Evolutionary conservation across 176 grass and related monocot species (phyloP).

Genomic region (Avena insularis): DNA sequence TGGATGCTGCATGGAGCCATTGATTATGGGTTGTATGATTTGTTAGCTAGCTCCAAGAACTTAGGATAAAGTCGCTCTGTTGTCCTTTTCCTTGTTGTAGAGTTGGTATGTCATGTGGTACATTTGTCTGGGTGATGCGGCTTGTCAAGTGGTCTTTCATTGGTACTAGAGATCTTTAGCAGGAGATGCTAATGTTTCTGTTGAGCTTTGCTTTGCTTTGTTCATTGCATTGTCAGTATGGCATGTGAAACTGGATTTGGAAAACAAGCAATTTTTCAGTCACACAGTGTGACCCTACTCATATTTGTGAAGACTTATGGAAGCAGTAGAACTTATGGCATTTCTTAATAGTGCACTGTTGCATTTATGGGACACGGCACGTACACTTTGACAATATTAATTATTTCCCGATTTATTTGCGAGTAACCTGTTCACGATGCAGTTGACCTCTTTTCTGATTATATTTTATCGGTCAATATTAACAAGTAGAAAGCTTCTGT

Average conservation of each 20-base stretch:
- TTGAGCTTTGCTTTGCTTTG: background rate
- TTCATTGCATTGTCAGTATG: background rate
- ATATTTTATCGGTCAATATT: constrained; percentile 22
- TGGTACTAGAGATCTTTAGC: background rate
- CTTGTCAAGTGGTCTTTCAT: background rate
- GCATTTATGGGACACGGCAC: background rate
- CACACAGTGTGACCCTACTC: background rate
- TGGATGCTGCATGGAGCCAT: constrained; percentile 2
- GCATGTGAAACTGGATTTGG: background rate
- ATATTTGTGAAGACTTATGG: constrained; percentile 22
- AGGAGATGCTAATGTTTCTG: constrained; percentile 17
- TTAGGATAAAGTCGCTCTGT: constrained; percentile 10
- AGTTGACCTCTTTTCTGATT: constrained; percentile 22
- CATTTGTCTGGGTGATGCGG: constrained; percentile 11
- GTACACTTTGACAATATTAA: background rate
- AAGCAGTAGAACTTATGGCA: constrained; percentile 13
- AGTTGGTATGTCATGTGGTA: background rate
- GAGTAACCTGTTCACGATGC: constrained; percentile 1
- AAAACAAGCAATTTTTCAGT: constrained; percentile 17
- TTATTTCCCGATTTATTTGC: constrained; percentile 24
- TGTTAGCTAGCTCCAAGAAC: constrained; percentile 28
- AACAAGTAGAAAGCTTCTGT: background rate
- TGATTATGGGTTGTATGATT: constrained; percentile 14
- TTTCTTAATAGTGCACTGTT: constrained; percentile 36
- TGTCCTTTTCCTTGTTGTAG: constrained; percentile 12